These are phyloP conservation scores for Annulohypoxylon nitens DNA, from an alignment of 495 filamentous ascomycete genomes.

Conservation along the genomic window DNA sequence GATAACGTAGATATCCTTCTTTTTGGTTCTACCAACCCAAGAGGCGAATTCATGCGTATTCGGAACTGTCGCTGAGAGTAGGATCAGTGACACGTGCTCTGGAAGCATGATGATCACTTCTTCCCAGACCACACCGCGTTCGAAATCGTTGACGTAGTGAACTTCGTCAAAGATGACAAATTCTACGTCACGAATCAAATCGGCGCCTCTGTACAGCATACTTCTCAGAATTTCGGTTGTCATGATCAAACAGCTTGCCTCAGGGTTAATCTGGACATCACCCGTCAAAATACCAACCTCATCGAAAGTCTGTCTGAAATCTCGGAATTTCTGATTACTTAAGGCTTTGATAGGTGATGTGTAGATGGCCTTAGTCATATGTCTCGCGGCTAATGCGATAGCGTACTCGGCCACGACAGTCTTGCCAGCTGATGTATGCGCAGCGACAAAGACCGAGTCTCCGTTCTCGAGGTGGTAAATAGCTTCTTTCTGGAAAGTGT, in stretches of 20 bases:
- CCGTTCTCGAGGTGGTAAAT: conserved; percentile 97
- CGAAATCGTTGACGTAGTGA: conserved; percentile 98
- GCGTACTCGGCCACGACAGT: conserved; percentile 98
- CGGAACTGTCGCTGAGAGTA: conserved; percentile 95
- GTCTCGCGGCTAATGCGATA: conserved; percentile 92
- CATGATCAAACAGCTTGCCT: conserved; percentile 99
- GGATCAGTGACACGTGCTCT: conserved; percentile 93
- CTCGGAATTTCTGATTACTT: conserved; percentile 98
- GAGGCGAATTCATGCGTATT: conserved; percentile 98
- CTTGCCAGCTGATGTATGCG: conserved; percentile 97
- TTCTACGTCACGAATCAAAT: conserved; percentile 96
- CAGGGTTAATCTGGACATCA: conserved; percentile 97
- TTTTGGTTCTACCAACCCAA: conserved; percentile 98
- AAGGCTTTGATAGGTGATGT: conserved; percentile 98
- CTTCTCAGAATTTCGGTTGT: conserved; percentile 97
- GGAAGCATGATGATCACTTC: conserved; percentile 99
- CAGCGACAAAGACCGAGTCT: conserved; percentile 98
- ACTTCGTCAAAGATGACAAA: conserved; percentile 99
- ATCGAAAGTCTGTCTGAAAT: conserved; percentile 89
- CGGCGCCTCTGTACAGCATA: conserved; percentile 97
- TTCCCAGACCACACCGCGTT: conserved; percentile 98
- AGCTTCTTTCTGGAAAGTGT: conserved; percentile 98
- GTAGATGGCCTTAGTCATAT: conserved; percentile 99
- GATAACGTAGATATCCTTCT: conserved; percentile 99
- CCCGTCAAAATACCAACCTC: conserved; percentile 98